A percentile compares a stretch with the other conserved stretches of the same genome.
Evolutionary conservation across 2,329 filamentous ascomycete species (phyloP).

Genomic region (Aspergillus quadrilineatus): DNA sequence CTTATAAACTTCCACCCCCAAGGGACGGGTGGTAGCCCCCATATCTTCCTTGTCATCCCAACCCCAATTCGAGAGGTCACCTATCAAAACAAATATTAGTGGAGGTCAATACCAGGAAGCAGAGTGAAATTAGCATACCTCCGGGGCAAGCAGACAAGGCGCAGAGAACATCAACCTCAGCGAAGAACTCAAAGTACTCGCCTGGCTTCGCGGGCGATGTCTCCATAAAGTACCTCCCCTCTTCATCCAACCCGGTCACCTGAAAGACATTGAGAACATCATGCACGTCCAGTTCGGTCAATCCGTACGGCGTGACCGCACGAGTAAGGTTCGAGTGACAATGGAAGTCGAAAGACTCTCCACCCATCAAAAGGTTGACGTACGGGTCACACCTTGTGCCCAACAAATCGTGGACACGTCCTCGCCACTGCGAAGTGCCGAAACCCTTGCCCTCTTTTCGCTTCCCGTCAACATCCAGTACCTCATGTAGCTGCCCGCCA

Average conservation of each 20-base stretch:
- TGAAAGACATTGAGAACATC: slow-evolving; percentile 87
- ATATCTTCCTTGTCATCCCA: slow-evolving; percentile 63
- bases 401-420: slow-evolving; percentile 73
- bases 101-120: neutral
- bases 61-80: slow-evolving; percentile 78
- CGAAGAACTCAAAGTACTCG: slow-evolving; percentile 71
- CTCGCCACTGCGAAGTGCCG: slow-evolving; percentile 54
- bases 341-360: slow-evolving; percentile 74
- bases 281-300: slow-evolving; percentile 74
- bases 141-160: slow-evolving; percentile 71
- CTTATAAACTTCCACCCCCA: slow-evolving; percentile 71
- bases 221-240: slow-evolving; percentile 74
- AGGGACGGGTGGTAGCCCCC: slow-evolving; percentile 69
- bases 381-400: slow-evolving; percentile 85
- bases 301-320: slow-evolving; percentile 66
- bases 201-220: slow-evolving; percentile 48
- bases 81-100: slow-evolving; percentile 24
- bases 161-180: slow-evolving; percentile 72
- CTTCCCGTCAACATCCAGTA: slow-evolving; percentile 36
- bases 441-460: slow-evolving; percentile 31
- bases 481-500: slow-evolving; percentile 38
- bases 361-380: slow-evolving; percentile 70
- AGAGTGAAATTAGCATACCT: slow-evolving; percentile 37
- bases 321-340: slow-evolving; percentile 80
- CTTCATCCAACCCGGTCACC: slow-evolving; percentile 71